phyloP scores from a whole-genome alignment of 805 yeast species.

The Yarrowia deformans region DNA sequence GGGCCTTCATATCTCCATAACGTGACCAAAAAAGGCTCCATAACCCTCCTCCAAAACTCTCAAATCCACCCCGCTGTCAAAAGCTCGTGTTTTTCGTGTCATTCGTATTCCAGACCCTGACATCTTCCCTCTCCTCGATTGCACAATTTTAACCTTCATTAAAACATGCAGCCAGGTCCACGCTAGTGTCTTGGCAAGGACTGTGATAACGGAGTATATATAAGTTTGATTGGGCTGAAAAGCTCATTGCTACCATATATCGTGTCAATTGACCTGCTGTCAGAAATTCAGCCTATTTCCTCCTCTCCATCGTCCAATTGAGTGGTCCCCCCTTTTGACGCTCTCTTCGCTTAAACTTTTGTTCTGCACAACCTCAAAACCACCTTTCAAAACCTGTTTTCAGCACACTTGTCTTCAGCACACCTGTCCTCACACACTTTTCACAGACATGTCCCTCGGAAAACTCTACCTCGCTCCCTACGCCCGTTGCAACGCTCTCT shows the following conservation, averaged over 20 bases:
- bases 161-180: not conserved
- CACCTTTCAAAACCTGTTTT: no score
- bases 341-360: no score
- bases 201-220: not conserved
- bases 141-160: constrained; percentile 12
- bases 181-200: no score
- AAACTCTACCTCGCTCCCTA: constrained; percentile 39
- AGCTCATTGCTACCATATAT: no score
- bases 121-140: not conserved
- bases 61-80: no score
- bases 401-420: not conserved
- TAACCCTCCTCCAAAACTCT: no score
- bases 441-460: constrained; percentile 38
- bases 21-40: no score
- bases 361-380: no score
- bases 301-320: not conserved
- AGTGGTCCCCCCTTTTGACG: not conserved
- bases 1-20: no score
- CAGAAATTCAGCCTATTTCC: not conserved
- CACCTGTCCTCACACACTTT: no score
- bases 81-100: no score
- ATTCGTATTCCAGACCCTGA: no score
- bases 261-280: not conserved
- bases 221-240: not conserved
- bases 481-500: constrained; percentile 42